Evolutionary conservation across 371 early-diverging fungal genomes (phyloP), one percentile per base, ranked within the genome.

Genomic region (Zancudomyces culisetae): DNA sequence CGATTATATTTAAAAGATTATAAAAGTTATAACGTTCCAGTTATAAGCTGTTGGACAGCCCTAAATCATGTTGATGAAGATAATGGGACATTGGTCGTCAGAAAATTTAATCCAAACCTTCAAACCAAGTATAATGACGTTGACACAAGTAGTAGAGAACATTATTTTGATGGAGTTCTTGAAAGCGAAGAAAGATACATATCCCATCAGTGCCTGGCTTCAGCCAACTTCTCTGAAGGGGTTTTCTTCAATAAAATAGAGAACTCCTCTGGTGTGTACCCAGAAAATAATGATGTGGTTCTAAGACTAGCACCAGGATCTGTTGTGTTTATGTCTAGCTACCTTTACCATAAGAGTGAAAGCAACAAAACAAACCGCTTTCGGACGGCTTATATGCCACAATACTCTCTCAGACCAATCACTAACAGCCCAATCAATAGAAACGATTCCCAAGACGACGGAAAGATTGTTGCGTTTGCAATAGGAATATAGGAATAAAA

Each of bases 41-140:
- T 74, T 0, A 53, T 78, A 8, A 76, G 75, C 26, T 71, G 73
- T 28, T 78, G 78, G 78, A 70, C 66, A n/a, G n/a, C n/a, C n/a
- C n/a, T n/a, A n/a, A n/a, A n/a, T n/a, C n/a, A n/a, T n/a, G n/a
- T n/a, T n/a, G n/a, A n/a, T n/a, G n/a, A n/a, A n/a, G n/a, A n/a
- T n/a, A n/a, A n/a, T n/a, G n/a, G n/a, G n/a, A n/a, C n/a, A n/a
- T n/a, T n/a, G n/a, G n/a, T n/a, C n/a, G n/a, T n/a, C n/a, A n/a
- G n/a, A n/a, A n/a, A n/a, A n/a, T n/a, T n/a, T n/a, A n/a, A n/a
- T n/a, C n/a, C n/a, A n/a, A n/a, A n/a, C n/a, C n/a, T n/a, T n/a
- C n/a, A n/a, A n/a, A n/a, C n/a, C n/a, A n/a, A n/a, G n/a, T n/a
- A n/a, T n/a, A n/a, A n/a, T n/a, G n/a, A n/a, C n/a, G n/a, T n/a